Percentiles rank a stretch among this genome's conserved stretches.
Conservation (phyloP, 495 filamentous ascomycete species). For the Melanomma pulvis-pyrius region DNA sequence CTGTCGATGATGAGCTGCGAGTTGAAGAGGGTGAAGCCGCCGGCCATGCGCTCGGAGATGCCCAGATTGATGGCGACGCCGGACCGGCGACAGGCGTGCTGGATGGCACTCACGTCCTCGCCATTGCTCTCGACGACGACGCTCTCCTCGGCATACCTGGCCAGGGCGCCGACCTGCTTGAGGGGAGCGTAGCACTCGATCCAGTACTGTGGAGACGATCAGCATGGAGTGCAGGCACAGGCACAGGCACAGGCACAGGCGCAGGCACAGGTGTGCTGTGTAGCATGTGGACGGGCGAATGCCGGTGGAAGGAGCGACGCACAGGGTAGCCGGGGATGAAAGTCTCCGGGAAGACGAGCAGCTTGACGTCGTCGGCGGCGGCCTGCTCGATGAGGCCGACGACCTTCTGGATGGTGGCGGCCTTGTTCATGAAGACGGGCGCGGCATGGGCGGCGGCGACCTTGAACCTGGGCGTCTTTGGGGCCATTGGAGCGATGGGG, state of each 20-base stretch:
- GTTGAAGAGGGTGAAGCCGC: conserved; percentile 50
- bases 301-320: background rate
- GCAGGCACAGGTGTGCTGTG: too few species aligned
- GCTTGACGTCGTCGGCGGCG: conserved; percentile 23
- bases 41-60: conserved; percentile 47
- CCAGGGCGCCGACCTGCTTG: conserved; percentile 27
- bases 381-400: conserved; percentile 30
- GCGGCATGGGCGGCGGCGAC: conserved; percentile 28
- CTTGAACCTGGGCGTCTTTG: conserved; percentile 19
- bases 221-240: too few species aligned
- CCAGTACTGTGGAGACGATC: conserved; percentile 20
- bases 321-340: conserved; percentile 38
- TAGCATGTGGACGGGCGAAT: background rate
- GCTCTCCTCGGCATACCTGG: conserved; percentile 43
- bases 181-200: conserved; percentile 36
- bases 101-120: conserved; percentile 43
- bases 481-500: background rate
- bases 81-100: conserved; percentile 41
- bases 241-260: too few species aligned
- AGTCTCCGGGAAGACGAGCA: conserved; percentile 33
- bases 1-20: conserved; percentile 48
- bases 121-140: conserved; percentile 41
- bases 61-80: conserved; percentile 45
- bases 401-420: conserved; percentile 20
- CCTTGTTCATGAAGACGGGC: conserved; percentile 35